phyloP scores from a whole-genome alignment of 2,329 filamentous ascomycete species.

The Byssoonygena ceratinophila region DNA sequence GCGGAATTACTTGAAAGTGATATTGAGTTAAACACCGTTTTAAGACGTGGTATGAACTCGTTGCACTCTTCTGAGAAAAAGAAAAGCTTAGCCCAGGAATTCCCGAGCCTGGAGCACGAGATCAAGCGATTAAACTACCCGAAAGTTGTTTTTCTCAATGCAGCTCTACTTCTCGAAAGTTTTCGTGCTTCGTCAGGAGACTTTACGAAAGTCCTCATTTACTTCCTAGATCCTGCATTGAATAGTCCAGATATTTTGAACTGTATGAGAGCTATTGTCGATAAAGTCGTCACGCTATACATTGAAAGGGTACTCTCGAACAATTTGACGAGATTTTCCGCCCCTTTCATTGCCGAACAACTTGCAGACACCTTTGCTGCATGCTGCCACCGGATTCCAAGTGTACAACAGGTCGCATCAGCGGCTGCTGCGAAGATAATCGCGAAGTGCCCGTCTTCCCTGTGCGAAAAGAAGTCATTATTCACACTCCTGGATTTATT shows the following conservation, averaged over 20 bases:
- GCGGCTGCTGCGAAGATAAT: constrained; percentile 78
- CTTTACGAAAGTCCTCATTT: constrained; percentile 78
- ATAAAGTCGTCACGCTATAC: constrained; percentile 69
- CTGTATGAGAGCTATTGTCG: constrained; percentile 53
- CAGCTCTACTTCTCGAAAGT: constrained; percentile 79
- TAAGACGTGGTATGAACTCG: constrained; percentile 75
- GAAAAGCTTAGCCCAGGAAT: constrained; percentile 58
- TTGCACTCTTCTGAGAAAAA: constrained; percentile 66
- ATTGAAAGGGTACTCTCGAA: constrained; percentile 63
- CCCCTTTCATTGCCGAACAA: constrained; percentile 79
- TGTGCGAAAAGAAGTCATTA: constrained; percentile 81
- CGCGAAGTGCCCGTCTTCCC: constrained; percentile 68
- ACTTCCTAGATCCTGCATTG: constrained; percentile 88
- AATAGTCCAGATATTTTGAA: constrained; percentile 50
- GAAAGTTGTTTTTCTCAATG: constrained; percentile 83
- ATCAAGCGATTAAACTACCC: constrained; percentile 77
- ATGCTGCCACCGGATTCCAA: constrained; percentile 87
- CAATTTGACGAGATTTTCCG: constrained; percentile 67
- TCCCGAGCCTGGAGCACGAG: constrained; percentile 67
- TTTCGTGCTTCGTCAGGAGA: constrained; percentile 77
- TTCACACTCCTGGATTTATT: constrained; percentile 88
- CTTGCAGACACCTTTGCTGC: constrained; percentile 73
- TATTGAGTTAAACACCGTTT: constrained; percentile 87
- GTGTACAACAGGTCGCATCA: constrained; percentile 79
- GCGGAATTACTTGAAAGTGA: constrained; percentile 89